phyloP scores from a whole-genome alignment of 2,329 filamentous ascomycete species.

The Monilinia polystroma region DNA sequence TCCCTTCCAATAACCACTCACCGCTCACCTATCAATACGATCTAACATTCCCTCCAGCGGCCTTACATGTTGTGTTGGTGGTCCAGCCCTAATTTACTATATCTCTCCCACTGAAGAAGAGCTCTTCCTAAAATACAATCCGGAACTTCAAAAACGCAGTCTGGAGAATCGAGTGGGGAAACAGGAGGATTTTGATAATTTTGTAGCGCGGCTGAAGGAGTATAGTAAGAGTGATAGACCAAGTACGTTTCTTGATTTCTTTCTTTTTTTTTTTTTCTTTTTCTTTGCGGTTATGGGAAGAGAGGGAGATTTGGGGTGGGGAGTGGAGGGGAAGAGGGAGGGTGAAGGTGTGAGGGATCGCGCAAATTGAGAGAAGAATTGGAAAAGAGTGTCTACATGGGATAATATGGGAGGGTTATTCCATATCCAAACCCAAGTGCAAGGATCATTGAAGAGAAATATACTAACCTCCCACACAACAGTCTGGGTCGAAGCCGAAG shows the following conservation, averaged over 20 bases:
- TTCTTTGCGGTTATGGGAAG: background rate
- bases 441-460: background rate
- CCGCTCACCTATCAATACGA: background rate
- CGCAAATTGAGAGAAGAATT: background rate
- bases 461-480: background rate
- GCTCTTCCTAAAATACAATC: conserved; percentile 88
- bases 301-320: background rate
- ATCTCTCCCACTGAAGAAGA: conserved; percentile 86
- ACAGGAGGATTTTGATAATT: conserved; percentile 86
- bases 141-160: conserved; percentile 85
- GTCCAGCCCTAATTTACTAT: conserved; percentile 79
- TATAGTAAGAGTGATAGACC: conserved; percentile 89
- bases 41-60: conserved; percentile 54
- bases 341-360: background rate
- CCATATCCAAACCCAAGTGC: background rate
- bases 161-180: conserved; percentile 74
- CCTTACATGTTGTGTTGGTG: conserved; percentile 70
- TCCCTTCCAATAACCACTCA: conserved; percentile 10
- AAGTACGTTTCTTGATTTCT: conserved; percentile 56
- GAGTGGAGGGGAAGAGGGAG: background rate
- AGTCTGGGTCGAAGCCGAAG: conserved; percentile 50
- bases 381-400: conserved; percentile 7
- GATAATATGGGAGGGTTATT: background rate
- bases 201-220: conserved; percentile 79
- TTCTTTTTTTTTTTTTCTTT: background rate